Base-by-base conservation (phyloP, 164 flowering plant species). In the Platanus orientalis region DNA sequence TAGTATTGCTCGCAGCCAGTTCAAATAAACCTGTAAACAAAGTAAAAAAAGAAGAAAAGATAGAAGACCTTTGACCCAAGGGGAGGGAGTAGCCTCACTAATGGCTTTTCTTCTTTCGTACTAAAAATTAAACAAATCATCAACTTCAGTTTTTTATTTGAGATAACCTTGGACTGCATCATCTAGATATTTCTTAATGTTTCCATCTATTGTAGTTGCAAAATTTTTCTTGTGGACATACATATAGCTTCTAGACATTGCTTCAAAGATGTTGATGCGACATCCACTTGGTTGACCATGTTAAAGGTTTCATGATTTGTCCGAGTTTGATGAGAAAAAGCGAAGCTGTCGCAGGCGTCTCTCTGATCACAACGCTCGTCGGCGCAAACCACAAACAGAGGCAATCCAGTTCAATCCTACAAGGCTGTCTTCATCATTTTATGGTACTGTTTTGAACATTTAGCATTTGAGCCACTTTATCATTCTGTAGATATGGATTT, bases 331-430 rank as follows among this genome's bases (percentile, higher is more conserved):
- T 74, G 90, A 81, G 58, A 90, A 82, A 69, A 90, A 90, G 76
- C 70, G 90, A 57, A 90, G 97, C 75, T 90, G 97, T 52, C 86
- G 95, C 13, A 83, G 76, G 71, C 87, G 92, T 59, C 87, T 90
- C 36, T 80, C 86, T 64, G 88, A 90, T 72, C 97, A 90, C 59
- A 90, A 90, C 83, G 91, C 97, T 52, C 83, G 97, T 47, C 88
- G 97, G 12, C 86, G 97, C 57, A 90, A 87, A 71, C 93, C 91
- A 57, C 89, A 71, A 57, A 76, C 76, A 20, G 86, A 84, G 26
- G 67, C 79, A 12, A 68, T 81, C 53, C 83, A 78, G 30, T 82
- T 86, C 51, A 78, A 72, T 54, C 64, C 88, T 1, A 45, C 77
- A 28, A 75, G 84, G 66, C 71, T 74, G 58, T 57, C 83, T 47